These are phyloP conservation scores for Calonectria multiphialidica DNA, from an alignment of 2,329 filamentous ascomycete genomes.

Conservation along the genomic window DNA sequence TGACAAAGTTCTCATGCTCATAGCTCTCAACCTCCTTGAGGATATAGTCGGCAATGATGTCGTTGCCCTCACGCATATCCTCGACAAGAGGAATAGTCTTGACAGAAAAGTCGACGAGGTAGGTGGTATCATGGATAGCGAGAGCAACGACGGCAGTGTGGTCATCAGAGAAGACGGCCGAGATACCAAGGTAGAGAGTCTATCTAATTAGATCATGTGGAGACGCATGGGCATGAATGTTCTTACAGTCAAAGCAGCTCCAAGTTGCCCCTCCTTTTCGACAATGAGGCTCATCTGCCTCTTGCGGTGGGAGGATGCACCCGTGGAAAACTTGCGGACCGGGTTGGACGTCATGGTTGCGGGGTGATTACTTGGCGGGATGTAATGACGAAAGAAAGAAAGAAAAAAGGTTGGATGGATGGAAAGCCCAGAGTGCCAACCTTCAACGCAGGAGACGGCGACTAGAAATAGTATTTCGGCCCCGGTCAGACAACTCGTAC, in stretches of 20 bases:
- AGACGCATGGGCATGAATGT: background rate
- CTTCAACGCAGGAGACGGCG: constrained; percentile 22
- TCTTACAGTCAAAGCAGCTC: constrained; percentile 60
- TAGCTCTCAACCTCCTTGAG: constrained; percentile 69
- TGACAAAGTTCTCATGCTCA: constrained; percentile 74
- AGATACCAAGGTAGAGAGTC: constrained; percentile 74
- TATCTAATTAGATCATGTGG: constrained; percentile 43
- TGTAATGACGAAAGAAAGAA: constrained; percentile 18
- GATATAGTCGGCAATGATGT: constrained; percentile 70
- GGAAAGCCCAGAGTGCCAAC: constrained; percentile 26
- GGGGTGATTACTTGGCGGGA: constrained; percentile 25
- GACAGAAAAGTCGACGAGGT: constrained; percentile 79
- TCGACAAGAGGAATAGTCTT: constrained; percentile 64
- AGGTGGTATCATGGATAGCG: constrained; percentile 80
- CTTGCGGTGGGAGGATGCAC: constrained; percentile 59
- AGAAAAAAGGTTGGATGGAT: constrained; percentile 10
- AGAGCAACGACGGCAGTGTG: constrained; percentile 71
- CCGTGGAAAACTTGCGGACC: constrained; percentile 57
- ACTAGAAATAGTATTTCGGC: constrained; percentile 37
- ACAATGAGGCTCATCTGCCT: constrained; percentile 59
- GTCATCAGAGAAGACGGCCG: constrained; percentile 64
- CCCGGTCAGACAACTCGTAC: constrained; percentile 38
- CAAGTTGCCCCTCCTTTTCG: constrained; percentile 57
- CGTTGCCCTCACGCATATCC: constrained; percentile 52
- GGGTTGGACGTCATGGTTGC: constrained; percentile 44